Evolutionary conservation across 805 yeast genomes (phyloP), one percentile per base, ranked within the genome.

Genomic region (Candida railenensis): DNA sequence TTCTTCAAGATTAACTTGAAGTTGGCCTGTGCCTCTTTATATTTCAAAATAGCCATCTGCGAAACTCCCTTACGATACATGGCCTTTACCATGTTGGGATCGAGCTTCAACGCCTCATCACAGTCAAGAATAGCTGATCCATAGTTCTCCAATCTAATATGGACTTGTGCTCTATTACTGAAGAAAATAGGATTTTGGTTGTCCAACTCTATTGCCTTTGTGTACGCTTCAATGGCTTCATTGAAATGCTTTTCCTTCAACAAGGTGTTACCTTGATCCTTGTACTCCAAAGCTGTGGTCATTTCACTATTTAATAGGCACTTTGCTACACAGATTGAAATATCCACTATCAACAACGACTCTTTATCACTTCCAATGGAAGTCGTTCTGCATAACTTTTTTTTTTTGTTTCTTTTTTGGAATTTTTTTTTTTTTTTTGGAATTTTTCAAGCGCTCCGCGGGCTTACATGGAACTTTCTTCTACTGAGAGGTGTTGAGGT

Each of bases 101-200:
- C 89, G 8, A 84, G 57, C 41, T 74, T 77, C 38, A 94, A 74
- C 1, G 97, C 88, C 38, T 69, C 67, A 30, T 83, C 78, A 55
- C 96, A 83, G 62, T 91, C 97, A n/a, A 65, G 71, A 2, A 91
- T 77, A 0, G 97, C 96, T 45, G 81, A 73, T 3, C 97, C 98
- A 62, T 85, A 91, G 56, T 84, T 85, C 62, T 92, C 99, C 46
- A 83, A 64, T 57, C 89, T 88, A 59, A 92, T 81, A 54, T 90
- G 85, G 1, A 89, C 96, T 62, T 89, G 90, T 0, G 98, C 97
- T 52, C 97, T 76, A 66, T 92, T 92, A 8, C 96, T 84, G 60
- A 74, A 89, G 51, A 85, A 82, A 28, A 83, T 76, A 2, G 87
- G 80, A 43, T 83, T 82, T 3, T 68, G 53, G 11, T 76, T 63